Conservation (phyloP, 1,284 basidiomycete genomes). For the Pulveroboletus sp. region DNA sequence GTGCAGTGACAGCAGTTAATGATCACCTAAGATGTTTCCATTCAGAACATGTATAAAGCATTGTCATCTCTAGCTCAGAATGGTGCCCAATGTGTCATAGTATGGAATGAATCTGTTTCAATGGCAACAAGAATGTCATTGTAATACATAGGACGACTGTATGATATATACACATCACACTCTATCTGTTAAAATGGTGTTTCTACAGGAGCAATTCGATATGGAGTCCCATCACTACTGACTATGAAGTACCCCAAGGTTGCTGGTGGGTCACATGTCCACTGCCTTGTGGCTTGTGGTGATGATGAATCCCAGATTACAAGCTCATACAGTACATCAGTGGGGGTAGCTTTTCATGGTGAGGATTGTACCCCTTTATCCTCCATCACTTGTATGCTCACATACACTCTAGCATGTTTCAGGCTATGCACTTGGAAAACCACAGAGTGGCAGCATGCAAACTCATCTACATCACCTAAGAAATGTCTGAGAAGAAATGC, state of each 20-base stretch:
- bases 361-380: constrained; percentile 19
- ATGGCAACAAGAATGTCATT: too few species aligned
- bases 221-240: constrained; percentile 1
- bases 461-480: constrained; percentile 59
- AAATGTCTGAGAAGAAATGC: constrained; percentile 60
- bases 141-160: too few species aligned
- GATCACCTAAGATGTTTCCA: background rate
- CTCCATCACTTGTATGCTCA: background rate
- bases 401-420: constrained; percentile 62
- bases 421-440: constrained; percentile 67
- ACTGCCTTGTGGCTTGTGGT: background rate
- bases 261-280: constrained; percentile 17
- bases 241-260: constrained; percentile 31
- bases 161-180: constrained; percentile 17
- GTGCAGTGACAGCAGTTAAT: constrained; percentile 1
- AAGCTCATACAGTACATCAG: constrained; percentile 74
- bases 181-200: constrained; percentile 26
- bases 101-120: too few species aligned
- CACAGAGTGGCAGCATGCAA: constrained; percentile 83
- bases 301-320: constrained; percentile 47
- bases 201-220: background rate
- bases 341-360: constrained; percentile 84
- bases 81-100: background rate
- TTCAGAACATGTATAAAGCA: background rate
- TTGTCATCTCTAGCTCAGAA: background rate